Percentiles rank a stretch among this genome's conserved stretches.
These are phyloP conservation scores for Fagopyrum esculentum DNA, from an alignment of 148 eudicot species.

Conservation along the genomic window DNA sequence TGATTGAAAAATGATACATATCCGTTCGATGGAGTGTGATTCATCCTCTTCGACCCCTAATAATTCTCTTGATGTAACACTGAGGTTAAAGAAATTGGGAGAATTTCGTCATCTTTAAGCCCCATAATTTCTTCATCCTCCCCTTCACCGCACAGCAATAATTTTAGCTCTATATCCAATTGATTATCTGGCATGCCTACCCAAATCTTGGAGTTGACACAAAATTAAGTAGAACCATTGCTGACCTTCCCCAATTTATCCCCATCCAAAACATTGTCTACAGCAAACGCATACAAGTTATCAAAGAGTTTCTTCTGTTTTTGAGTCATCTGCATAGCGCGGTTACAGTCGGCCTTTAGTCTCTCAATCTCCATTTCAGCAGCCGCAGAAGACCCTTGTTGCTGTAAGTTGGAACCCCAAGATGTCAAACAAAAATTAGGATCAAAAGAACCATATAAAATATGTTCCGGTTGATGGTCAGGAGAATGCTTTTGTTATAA, in stretches of 20 bases:
- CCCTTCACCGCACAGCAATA: neutral
- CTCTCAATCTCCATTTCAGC: conserved; percentile 72
- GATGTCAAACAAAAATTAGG: neutral
- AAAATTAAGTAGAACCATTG: neutral
- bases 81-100: too few relatives aligned
- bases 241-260: conserved; percentile 18
- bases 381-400: conserved; percentile 83
- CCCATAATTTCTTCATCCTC: too few relatives aligned
- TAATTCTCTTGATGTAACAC: too few relatives aligned
- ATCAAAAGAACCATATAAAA: neutral
- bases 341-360: conserved; percentile 49
- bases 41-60: too few relatives aligned
- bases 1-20: neutral
- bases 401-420: conserved; percentile 27
- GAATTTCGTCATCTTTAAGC: too few relatives aligned
- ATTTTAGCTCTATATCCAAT: neutral
- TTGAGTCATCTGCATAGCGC: conserved; percentile 57
- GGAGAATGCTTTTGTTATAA: neutral
- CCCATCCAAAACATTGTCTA: conserved; percentile 56
- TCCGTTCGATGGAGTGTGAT: too few relatives aligned
- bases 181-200: conserved; percentile 17
- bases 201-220: conserved; percentile 25
- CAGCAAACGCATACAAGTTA: conserved; percentile 59
- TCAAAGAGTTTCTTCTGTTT: conserved; percentile 71
- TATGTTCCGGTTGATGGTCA: neutral